Conservation (phyloP, 805 yeast species). For the Wickerhamomyces pijperi region DNA sequence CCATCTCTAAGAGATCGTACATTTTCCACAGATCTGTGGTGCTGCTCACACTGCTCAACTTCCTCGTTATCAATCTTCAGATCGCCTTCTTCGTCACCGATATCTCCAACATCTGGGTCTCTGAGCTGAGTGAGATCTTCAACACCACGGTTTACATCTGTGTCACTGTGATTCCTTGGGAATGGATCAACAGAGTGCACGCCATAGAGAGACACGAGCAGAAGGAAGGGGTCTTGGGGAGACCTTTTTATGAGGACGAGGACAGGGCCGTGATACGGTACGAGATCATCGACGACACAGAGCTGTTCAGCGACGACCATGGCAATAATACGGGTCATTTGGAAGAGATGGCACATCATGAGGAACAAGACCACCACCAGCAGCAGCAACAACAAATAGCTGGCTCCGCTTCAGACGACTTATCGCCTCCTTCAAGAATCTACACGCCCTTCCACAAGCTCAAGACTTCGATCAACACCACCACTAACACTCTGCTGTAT, state of each 20-base stretch:
- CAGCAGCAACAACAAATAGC: no score
- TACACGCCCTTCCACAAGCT: slow-evolving; percentile 5
- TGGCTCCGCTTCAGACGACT: background rate
- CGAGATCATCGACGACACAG: slow-evolving; percentile 13
- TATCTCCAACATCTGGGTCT: slow-evolving; percentile 65
- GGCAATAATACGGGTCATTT: slow-evolving; percentile 1
- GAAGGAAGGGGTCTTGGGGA: slow-evolving; percentile 62
- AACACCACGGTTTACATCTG: slow-evolving; percentile 62
- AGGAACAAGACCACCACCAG: no score
- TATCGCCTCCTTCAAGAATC: slow-evolving; percentile 1
- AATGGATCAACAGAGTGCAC: slow-evolving; percentile 65
- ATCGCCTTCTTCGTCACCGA: slow-evolving; percentile 69
- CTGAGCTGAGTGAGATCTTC: slow-evolving; percentile 61
- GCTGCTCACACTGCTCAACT: slow-evolving; percentile 43
- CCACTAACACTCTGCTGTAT: slow-evolving; percentile 29
- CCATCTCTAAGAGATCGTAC: slow-evolving; percentile 38
- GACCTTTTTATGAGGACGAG: slow-evolving; percentile 67
- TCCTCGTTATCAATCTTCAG: slow-evolving; percentile 45
- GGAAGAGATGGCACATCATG: no score
- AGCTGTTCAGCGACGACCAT: slow-evolving; percentile 3
- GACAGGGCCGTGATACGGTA: slow-evolving; percentile 16
- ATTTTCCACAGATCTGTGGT: slow-evolving; percentile 39
- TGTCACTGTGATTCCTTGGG: slow-evolving; percentile 73
- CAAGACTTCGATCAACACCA: slow-evolving; percentile 15
- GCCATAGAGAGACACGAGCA: slow-evolving; percentile 48